Evolutionary conservation across 2,329 filamentous ascomycete species (phyloP).

Genomic region (Penicillium freii): DNA sequence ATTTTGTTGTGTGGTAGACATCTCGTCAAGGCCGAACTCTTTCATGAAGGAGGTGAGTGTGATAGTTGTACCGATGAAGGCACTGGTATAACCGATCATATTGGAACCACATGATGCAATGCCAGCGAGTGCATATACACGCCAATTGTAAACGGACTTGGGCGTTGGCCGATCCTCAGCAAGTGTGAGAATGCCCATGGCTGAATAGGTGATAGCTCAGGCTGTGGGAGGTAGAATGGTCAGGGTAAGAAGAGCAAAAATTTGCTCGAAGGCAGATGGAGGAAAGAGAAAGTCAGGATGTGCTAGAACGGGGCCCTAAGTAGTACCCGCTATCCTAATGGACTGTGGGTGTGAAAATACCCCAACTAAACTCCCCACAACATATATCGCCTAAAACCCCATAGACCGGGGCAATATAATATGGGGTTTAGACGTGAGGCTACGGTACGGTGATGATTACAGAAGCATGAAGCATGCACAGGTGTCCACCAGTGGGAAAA

Average conservation of each 20-base stretch:
- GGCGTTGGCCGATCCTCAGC: conserved; percentile 53
- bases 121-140: conserved; percentile 54
- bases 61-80: conserved; percentile 76
- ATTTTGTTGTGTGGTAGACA: conserved; percentile 50
- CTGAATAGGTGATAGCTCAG: conserved; percentile 14
- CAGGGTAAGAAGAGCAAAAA: neutral
- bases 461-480: conserved; percentile 8
- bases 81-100: conserved; percentile 64
- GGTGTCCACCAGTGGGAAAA: conserved; percentile 13
- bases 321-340: conserved; percentile 17
- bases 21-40: conserved; percentile 63
- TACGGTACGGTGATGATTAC: conserved; percentile 20
- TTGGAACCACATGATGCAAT: conserved; percentile 58
- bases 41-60: conserved; percentile 64
- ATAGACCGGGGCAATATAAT: conserved; percentile 31
- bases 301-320: conserved; percentile 20
- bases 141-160: conserved; percentile 59
- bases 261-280: conserved; percentile 8
- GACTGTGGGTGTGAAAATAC: conserved; percentile 20
- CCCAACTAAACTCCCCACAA: conserved; percentile 30
- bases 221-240: neutral
- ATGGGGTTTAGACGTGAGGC: conserved; percentile 25
- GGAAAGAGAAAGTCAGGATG: conserved; percentile 4
- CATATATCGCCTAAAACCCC: conserved; percentile 23
- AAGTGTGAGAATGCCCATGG: conserved; percentile 37